Percentiles rank a stretch among this genome's conserved stretches.
Evolutionary conservation across 2,329 filamentous ascomycete species (phyloP).

Genomic region (Cyanodermella asteris): DNA sequence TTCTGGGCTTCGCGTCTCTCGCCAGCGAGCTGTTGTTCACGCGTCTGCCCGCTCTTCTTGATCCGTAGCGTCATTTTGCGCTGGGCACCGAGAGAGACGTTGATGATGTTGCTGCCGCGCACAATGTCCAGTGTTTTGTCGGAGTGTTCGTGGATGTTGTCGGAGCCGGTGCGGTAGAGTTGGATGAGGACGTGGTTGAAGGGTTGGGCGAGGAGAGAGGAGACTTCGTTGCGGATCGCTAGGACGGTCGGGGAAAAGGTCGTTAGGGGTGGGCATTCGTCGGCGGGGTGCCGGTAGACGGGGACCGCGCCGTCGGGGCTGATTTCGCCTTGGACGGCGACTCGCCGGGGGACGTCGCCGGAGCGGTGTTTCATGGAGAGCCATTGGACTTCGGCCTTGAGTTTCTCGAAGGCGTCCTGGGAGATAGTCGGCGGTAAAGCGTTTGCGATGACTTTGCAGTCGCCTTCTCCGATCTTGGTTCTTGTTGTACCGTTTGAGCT

Average conservation of each 20-base stretch:
- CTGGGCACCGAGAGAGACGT: constrained; percentile 81
- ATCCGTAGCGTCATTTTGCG: constrained; percentile 75
- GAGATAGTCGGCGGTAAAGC: constrained; percentile 38
- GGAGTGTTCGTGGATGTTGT: constrained; percentile 90
- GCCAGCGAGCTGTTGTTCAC: constrained; percentile 2
- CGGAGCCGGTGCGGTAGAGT: constrained; percentile 67
- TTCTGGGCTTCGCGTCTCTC: constrained; percentile 38
- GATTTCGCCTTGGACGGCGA: constrained; percentile 66
- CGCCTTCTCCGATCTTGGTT: constrained; percentile 54
- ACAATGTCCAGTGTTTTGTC: constrained; percentile 92
- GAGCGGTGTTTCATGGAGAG: constrained; percentile 82
- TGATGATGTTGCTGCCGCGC: constrained; percentile 62
- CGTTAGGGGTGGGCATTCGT: constrained; percentile 59
- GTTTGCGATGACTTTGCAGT: constrained; percentile 52
- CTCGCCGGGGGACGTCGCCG: constrained; percentile 73
- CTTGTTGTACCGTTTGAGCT: not conserved
- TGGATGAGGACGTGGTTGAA: constrained; percentile 89
- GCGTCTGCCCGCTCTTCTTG: constrained; percentile 31
- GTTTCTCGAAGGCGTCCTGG: constrained; percentile 41
- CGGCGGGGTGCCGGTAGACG: constrained; percentile 84
- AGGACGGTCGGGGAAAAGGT: constrained; percentile 55
- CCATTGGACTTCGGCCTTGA: constrained; percentile 63
- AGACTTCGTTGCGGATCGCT: constrained; percentile 44
- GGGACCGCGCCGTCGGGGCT: constrained; percentile 51
- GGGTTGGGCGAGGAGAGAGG: constrained; percentile 51